These are phyloP conservation scores for Emergomyces africanus DNA, from an alignment of 2,329 filamentous ascomycete species.

Conservation along the genomic window DNA sequence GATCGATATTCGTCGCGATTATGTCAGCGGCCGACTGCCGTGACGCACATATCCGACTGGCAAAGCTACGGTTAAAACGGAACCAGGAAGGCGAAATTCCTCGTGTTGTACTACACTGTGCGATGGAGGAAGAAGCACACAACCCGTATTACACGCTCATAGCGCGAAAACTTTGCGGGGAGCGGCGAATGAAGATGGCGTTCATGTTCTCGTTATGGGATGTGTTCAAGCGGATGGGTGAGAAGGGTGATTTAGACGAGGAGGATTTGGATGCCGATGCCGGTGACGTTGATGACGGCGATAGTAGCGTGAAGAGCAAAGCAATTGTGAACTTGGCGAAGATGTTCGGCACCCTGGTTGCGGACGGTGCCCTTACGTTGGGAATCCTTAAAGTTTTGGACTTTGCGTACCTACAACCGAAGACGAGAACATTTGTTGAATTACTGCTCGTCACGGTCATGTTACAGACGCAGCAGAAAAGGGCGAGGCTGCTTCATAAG, in stretches of 20 bases:
- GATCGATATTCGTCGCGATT: slow-evolving; percentile 86
- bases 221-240: slow-evolving; percentile 73
- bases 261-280: slow-evolving; percentile 45
- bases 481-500: slow-evolving; percentile 8
- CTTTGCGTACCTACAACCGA: slow-evolving; percentile 61
- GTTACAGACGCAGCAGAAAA: slow-evolving; percentile 48
- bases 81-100: slow-evolving; percentile 79
- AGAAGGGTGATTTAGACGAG: slow-evolving; percentile 48
- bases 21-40: slow-evolving; percentile 75
- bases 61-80: slow-evolving; percentile 74
- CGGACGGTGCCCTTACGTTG: slow-evolving; percentile 47
- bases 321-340: slow-evolving; percentile 56
- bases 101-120: slow-evolving; percentile 75
- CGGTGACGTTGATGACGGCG: slow-evolving; percentile 45
- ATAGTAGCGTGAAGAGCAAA: slow-evolving; percentile 37
- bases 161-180: slow-evolving; percentile 58
- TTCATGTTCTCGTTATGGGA: slow-evolving; percentile 84
- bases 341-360: slow-evolving; percentile 51
- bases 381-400: slow-evolving; percentile 53
- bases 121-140: slow-evolving; percentile 67
- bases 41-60: slow-evolving; percentile 66
- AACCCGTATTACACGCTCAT: slow-evolving; percentile 92
- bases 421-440: slow-evolving; percentile 67
- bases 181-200: slow-evolving; percentile 58
- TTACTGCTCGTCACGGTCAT: slow-evolving; percentile 66